phyloP scores from a whole-genome alignment of 352 stramenopile species.

The Lagenidium giganteum region DNA sequence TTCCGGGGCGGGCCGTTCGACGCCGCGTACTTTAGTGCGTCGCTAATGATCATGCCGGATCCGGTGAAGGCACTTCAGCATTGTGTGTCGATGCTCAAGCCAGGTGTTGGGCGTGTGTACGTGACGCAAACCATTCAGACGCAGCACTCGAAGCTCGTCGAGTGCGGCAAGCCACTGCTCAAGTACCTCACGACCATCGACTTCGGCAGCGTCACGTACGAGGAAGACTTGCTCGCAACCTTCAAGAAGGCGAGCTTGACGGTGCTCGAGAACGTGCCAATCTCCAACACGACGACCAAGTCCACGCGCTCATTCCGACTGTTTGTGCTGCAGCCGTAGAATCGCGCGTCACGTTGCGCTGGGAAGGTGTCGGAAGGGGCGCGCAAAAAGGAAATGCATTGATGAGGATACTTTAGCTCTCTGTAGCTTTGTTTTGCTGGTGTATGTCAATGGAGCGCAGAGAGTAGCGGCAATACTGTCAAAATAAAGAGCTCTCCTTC shows the following conservation, averaged over 20 bases:
- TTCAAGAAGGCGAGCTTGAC: conserved; percentile 63
- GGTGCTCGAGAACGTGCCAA: conserved; percentile 45
- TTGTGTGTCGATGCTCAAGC: conserved; percentile 52
- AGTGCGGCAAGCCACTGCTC: conserved; percentile 84
- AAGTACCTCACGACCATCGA: conserved; percentile 93
- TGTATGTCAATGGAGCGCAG: too few species aligned
- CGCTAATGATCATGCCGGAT: conserved; percentile 90
- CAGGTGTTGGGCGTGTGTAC: conserved; percentile 67
- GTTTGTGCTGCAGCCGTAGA: conserved; percentile 45
- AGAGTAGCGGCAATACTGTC: conserved; percentile 1
- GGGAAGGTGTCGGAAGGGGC: too few species aligned
- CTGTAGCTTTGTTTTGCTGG: too few species aligned
- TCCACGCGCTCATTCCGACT: conserved; percentile 66
- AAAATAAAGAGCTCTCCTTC: too few species aligned
- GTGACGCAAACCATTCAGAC: conserved; percentile 92
- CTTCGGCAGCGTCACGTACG: conserved; percentile 87
- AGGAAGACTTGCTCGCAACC: conserved; percentile 59
- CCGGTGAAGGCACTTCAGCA: conserved; percentile 74
- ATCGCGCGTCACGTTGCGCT: too few species aligned
- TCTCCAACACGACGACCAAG: conserved; percentile 46
- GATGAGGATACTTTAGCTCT: too few species aligned
- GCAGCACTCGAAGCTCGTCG: conserved; percentile 47
- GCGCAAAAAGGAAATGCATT: too few species aligned
- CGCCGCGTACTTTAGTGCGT: conserved; percentile 90
- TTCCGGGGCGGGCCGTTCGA: conserved; percentile 67